phyloP scores from a whole-genome alignment of 352 stramenopile species.

The Phytophthora europaea region DNA sequence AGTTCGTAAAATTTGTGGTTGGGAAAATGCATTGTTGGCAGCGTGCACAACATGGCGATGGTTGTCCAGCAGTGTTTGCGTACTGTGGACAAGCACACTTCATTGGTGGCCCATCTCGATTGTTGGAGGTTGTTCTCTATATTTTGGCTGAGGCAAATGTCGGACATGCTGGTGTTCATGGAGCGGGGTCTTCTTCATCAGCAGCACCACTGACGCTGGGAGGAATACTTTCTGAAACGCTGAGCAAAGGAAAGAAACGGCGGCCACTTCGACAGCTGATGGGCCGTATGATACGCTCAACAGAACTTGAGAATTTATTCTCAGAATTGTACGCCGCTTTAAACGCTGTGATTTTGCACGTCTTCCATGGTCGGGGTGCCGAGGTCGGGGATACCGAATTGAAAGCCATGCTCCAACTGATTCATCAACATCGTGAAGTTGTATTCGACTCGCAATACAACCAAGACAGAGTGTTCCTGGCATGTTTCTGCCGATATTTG shows the following conservation, averaged over 20 bases:
- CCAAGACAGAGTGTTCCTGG: constrained; percentile 70
- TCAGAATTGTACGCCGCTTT: constrained; percentile 62
- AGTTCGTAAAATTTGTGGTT: constrained; percentile 66
- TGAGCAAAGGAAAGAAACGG: constrained; percentile 65
- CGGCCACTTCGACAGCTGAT: constrained; percentile 59
- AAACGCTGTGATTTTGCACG: constrained; percentile 72
- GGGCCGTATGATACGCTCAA: constrained; percentile 64
- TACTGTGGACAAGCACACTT: constrained; percentile 72
- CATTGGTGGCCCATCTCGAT: constrained; percentile 49
- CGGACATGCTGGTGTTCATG: constrained; percentile 35
- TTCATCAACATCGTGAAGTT: constrained; percentile 70
- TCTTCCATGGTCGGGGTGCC: constrained; percentile 61
- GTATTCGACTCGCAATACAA: constrained; percentile 62
- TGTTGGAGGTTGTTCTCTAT: constrained; percentile 75
- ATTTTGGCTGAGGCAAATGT: constrained; percentile 60
- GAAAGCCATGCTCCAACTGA: constrained; percentile 59
- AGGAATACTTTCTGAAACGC: constrained; percentile 62
- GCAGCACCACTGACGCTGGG: constrained; percentile 47
- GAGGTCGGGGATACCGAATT: constrained; percentile 65
- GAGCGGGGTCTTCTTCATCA: constrained; percentile 22
- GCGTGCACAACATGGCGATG: constrained; percentile 69
- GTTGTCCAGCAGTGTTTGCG: constrained; percentile 53
- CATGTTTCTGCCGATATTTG: constrained; percentile 71
- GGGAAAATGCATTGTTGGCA: constrained; percentile 80
- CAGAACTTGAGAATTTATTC: constrained; percentile 61